Evolutionary conservation across 208 protist species (phyloP).

Genomic region (Acanthamoeba castellanii): DNA sequence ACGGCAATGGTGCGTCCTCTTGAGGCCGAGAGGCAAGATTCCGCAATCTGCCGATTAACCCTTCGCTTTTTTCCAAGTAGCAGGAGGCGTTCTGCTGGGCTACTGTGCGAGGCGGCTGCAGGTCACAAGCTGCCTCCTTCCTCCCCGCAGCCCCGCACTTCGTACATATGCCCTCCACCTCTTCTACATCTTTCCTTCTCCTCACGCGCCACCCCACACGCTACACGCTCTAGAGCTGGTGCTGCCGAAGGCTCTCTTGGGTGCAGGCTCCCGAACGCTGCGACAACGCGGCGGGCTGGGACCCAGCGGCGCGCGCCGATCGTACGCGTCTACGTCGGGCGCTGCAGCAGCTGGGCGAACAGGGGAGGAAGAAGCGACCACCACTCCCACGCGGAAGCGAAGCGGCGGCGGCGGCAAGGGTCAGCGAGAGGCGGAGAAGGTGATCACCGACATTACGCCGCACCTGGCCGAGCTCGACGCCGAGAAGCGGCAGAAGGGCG

Average conservation of each 20-base stretch:
- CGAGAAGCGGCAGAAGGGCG: neutral
- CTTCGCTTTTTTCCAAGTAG: too few species aligned
- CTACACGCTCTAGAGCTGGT: neutral
- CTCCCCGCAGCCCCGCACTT: neutral
- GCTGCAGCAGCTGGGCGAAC: neutral
- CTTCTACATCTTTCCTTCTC: neutral
- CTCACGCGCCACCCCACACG: too few species aligned
- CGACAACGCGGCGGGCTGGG: too few species aligned
- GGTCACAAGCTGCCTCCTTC: neutral
- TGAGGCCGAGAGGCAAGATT: too few species aligned
- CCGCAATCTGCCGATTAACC: too few species aligned
- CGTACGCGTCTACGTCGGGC: neutral
- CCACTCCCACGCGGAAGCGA: neutral
- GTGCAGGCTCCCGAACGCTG: too few species aligned
- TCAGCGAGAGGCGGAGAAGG: slow-evolving; percentile 19
- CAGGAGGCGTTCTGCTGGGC: neutral
- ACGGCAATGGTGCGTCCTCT: too few species aligned
- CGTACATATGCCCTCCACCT: neutral
- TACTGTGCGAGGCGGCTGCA: neutral
- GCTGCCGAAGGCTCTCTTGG: neutral
- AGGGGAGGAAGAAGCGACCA: neutral
- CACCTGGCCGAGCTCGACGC: slow-evolving; percentile 41
- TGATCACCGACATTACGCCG: slow-evolving; percentile 49
- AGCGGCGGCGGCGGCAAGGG: neutral
- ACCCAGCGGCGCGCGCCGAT: neutral